Evolutionary conservation across 2,329 filamentous ascomycete species (phyloP).

Genomic region (Penicillium sclerotigenum): DNA sequence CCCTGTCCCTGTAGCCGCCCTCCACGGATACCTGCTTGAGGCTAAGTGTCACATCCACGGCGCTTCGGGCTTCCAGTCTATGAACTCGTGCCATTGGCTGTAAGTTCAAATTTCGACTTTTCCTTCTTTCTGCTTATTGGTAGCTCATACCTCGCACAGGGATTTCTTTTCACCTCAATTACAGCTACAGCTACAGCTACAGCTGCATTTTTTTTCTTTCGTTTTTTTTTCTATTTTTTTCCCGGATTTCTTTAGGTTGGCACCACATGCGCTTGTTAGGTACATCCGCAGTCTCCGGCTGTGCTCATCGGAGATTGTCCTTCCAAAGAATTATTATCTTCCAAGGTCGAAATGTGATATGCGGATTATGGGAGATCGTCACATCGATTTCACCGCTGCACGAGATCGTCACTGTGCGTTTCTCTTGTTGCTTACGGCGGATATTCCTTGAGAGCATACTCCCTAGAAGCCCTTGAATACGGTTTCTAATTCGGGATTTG

Average conservation of each 20-base stretch:
- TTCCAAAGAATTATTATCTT: neutral
- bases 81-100: slow-evolving; percentile 12
- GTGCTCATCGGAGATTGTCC: slow-evolving; percentile 2
- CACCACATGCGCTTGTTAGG: neutral
- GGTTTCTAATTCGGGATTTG: neutral
- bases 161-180: slow-evolving; percentile 5
- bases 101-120: slow-evolving; percentile 13
- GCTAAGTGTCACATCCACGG: slow-evolving; percentile 10
- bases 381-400: neutral
- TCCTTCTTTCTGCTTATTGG: slow-evolving; percentile 13
- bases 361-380: neutral
- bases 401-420: neutral
- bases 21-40: slow-evolving; percentile 28
- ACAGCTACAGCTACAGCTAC: neutral
- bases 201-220: neutral
- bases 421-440: neutral
- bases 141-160: slow-evolving; percentile 1
- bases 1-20: slow-evolving; percentile 16
- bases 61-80: slow-evolving; percentile 8
- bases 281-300: slow-evolving; percentile 7
- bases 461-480: neutral
- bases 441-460: neutral
- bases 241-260: slow-evolving; percentile 1
- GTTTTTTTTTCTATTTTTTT: slow-evolving; percentile 3
- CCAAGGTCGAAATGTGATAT: neutral